Evolutionary conservation across 208 protist genomes (phyloP).

Genomic region (Acanthamoeba culbertsoni): DNA sequence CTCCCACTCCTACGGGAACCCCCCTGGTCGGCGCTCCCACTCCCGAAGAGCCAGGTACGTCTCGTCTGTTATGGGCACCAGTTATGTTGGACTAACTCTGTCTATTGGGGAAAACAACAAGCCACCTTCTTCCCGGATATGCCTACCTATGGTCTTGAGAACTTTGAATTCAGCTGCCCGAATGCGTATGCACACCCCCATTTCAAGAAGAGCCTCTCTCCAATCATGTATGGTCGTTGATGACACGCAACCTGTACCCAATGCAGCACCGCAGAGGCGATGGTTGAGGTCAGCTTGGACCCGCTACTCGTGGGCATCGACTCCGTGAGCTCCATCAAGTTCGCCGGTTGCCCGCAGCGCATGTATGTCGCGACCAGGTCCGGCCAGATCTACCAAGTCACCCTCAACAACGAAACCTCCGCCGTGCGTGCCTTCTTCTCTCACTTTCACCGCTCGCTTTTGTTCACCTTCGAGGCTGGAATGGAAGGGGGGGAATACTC

Average conservation of each 20-base stretch:
- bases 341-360: background rate
- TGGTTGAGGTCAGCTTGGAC: constrained; percentile 1
- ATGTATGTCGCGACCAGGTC: background rate
- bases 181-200: background rate
- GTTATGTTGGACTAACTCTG: background rate
- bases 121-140: background rate
- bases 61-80: background rate
- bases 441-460: too few relatives aligned
- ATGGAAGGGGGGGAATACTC: background rate
- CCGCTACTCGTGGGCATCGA: background rate
- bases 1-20: background rate
- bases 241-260: too few relatives aligned
- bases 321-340: background rate
- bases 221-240: too few relatives aligned
- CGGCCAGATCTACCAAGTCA: background rate
- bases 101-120: background rate
- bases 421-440: background rate
- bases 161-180: background rate
- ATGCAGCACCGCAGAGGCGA: background rate
- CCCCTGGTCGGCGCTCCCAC: background rate
- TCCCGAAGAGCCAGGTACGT: background rate
- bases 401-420: background rate
- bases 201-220: background rate
- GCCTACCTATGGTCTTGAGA: background rate
- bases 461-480: too few relatives aligned